Conservation (phyloP, 1,284 basidiomycete genomes). For the Malassezia arunalokei region DNA sequence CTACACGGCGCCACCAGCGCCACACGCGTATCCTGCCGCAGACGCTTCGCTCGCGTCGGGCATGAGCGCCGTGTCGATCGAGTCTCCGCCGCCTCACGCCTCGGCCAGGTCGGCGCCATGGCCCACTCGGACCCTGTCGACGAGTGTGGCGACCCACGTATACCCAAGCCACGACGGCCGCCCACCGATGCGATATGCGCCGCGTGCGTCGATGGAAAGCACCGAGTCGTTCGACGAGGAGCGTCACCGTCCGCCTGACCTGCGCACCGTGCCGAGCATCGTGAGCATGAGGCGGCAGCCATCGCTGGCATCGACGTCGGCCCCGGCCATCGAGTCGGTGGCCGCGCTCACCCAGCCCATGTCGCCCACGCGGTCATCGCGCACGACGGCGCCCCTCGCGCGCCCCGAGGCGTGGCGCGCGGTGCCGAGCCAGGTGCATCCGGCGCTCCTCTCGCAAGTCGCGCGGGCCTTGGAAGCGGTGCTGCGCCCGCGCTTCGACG, state of each 20-base stretch:
- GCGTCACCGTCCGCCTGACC: not conserved
- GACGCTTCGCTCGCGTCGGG: not conserved
- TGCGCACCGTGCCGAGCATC: not conserved
- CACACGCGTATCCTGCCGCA: not conserved
- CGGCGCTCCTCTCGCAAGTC: constrained; percentile 83
- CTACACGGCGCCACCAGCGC: not conserved
- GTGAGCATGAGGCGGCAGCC: not conserved
- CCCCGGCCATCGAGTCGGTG: not conserved
- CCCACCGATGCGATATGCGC: not conserved
- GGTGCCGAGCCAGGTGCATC: constrained; percentile 52
- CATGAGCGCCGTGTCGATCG: not conserved
- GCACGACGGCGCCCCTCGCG: not conserved
- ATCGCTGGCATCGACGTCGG: not conserved
- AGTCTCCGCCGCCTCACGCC: not conserved
- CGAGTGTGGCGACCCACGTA: not conserved
- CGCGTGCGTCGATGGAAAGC: not conserved
- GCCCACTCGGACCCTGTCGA: not conserved
- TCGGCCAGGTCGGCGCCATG: not conserved
- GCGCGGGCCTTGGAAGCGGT: constrained; percentile 82
- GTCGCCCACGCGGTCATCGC: not conserved
- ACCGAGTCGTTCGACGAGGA: not conserved
- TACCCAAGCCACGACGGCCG: not conserved
- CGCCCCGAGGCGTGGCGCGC: not conserved
- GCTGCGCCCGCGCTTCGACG: constrained; percentile 72
- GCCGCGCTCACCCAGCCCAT: not conserved